These are phyloP conservation scores for Leccinum sublutescens DNA, from an alignment of 768 basidiomycete species.

Conservation along the genomic window DNA sequence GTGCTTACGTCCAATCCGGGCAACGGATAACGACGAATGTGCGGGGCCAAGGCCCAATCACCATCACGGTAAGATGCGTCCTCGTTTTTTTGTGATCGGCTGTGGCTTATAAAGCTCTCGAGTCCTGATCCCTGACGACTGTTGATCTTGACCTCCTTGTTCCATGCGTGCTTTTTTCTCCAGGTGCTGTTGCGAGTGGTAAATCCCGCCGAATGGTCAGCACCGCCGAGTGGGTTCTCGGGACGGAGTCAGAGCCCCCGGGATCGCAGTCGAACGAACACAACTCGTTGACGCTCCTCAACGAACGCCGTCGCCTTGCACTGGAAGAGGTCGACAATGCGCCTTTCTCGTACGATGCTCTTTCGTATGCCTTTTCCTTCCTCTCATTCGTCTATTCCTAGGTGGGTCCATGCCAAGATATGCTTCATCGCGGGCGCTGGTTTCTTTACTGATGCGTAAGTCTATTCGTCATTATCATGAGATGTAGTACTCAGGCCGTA, in stretches of 20 bases:
- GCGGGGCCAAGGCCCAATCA: conserved; percentile 18
- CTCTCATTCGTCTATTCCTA: conserved; percentile 23
- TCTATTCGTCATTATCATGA: conserved; percentile 6
- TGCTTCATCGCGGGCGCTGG: conserved; percentile 70
- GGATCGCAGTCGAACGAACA: not conserved
- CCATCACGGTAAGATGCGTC: conserved; percentile 1
- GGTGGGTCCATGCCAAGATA: conserved; percentile 82
- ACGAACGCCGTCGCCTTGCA: conserved; percentile 71
- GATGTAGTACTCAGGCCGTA: not conserved
- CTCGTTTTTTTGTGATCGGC: conserved; percentile 3
- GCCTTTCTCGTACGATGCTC: conserved; percentile 62
- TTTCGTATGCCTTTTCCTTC: not conserved
- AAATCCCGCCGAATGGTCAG: conserved; percentile 11
- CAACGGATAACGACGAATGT: conserved; percentile 20
- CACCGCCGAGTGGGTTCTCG: conserved; percentile 3
- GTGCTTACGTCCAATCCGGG: conserved; percentile 4
- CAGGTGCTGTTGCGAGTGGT: not conserved
- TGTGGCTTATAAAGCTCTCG: conserved; percentile 14
- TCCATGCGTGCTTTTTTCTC: not conserved
- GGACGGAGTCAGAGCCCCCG: not conserved
- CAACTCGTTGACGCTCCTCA: conserved; percentile 37
- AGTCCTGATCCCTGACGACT: not conserved
- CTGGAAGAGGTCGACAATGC: conserved; percentile 85
- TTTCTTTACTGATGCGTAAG: conserved; percentile 84
- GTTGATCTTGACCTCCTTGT: not conserved